Percentiles rank a stretch among this genome's conserved stretches.
Conservation (phyloP, 2,329 filamentous ascomycete genomes). For the Cladophialophora yegresii region DNA sequence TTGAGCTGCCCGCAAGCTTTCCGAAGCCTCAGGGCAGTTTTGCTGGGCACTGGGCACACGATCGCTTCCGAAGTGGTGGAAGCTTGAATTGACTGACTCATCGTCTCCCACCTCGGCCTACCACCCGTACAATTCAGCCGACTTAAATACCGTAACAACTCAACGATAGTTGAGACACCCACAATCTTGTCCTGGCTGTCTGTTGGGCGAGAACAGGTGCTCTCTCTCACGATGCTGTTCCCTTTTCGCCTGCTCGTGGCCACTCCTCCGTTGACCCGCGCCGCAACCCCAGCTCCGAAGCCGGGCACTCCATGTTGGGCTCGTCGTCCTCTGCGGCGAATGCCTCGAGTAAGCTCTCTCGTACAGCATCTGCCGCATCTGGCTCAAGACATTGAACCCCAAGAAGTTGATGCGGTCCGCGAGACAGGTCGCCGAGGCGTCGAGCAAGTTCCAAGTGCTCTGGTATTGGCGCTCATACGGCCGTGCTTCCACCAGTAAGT, state of each 20-base stretch:
- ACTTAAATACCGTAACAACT: not conserved
- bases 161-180: slow-evolving; percentile 17
- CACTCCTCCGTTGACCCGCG: not conserved
- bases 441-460: not conserved
- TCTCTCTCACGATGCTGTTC: slow-evolving; percentile 21
- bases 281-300: not conserved
- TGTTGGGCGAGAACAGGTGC: slow-evolving; percentile 17
- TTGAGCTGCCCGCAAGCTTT: slow-evolving; percentile 7
- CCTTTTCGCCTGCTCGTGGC: not conserved
- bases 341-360: not conserved
- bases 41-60: slow-evolving; percentile 3
- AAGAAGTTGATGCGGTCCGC: not conserved
- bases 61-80: no score
- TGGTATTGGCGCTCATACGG: not conserved
- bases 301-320: slow-evolving; percentile 1
- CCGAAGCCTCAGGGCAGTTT: not conserved
- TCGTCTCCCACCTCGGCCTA: not conserved
- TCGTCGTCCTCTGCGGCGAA: not conserved
- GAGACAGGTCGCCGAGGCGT: not conserved
- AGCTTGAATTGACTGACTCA: not conserved
- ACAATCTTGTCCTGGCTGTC: slow-evolving; percentile 6
- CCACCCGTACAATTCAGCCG: not conserved
- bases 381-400: not conserved
- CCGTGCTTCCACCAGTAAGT: slow-evolving; percentile 11
- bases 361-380: slow-evolving; percentile 1